Evolutionary conservation across 768 basidiomycete genomes (phyloP), one percentile per base, ranked within the genome.

Genomic region (Lentinula edodes): DNA sequence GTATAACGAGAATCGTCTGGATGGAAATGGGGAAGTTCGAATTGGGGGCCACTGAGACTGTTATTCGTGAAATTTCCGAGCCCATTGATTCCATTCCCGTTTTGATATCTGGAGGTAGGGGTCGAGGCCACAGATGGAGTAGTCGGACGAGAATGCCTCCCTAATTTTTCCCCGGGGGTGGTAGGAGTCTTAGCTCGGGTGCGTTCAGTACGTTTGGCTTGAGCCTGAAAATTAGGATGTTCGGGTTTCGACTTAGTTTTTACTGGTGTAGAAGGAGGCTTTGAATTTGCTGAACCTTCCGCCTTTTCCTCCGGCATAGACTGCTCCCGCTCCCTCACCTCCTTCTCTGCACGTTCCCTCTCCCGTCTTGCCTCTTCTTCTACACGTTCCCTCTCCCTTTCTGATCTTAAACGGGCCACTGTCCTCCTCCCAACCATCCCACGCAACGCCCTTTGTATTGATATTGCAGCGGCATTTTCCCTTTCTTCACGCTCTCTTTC

Each of bases 401-500:
- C 87, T 36, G 80, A 83, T 75, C 95, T 98, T 61, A 85, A 78
- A 52, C 76, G 76, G 45, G 94, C 76, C 18, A 95, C 80, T 61
- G 87, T 87, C 45, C 90, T 89, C 62, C 88, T 87, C 56, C 84
- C 85, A 51, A 82, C 73, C 13, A 90, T 68, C 61, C 94, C 91
- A 2, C 83, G 80, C 64, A 93, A 91, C n/a, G 87, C 83, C 46
- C 80, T 78, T 59, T 86, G 82, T 15, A 97, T 74, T 57, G 89
- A 86, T n/a, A 75, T 71, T 12, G 55, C 55, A 2, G 55, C 42
- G 9, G 46, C 46, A 48, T 87, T 88, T 74, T 91, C 95, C 79
- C 91, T 95, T 77, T 98, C 95, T 62, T 85, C 83, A 2, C 89
- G 74, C 98, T 98, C 85, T 98, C 98, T 78, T 98, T 97, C 3